Conservation (phyloP, 75 land plant genomes). For the Selaginella moellendorffii region DNA sequence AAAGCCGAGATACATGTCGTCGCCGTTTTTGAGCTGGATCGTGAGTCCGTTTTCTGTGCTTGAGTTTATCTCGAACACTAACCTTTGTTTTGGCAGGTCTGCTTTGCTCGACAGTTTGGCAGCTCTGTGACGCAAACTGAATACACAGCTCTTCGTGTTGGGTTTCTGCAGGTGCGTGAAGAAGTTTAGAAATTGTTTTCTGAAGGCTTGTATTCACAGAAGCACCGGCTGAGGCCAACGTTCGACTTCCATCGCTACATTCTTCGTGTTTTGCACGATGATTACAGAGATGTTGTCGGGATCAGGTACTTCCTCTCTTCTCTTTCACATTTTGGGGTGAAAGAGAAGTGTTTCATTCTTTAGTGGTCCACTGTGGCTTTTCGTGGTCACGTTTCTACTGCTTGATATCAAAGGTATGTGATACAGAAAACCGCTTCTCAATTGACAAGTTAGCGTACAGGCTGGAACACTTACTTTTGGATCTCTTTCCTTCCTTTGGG, state of each 20-base stretch:
- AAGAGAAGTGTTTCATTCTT: not conserved
- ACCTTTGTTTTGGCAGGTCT: not conserved
- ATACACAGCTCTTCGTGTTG: not conserved
- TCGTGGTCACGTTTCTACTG: constrained; percentile 42
- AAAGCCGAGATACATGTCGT: not conserved
- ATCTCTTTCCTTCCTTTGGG: constrained; percentile 43
- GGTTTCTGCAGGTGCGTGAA: not conserved
- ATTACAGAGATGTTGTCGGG: constrained; percentile 73
- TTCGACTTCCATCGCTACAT: not conserved
- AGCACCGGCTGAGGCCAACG: not conserved
- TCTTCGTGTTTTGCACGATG: constrained; percentile 41
- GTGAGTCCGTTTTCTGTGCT: not conserved
- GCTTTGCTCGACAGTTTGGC: not conserved
- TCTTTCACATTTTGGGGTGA: not conserved
- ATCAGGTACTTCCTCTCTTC: constrained; percentile 36
- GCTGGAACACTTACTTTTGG: constrained; percentile 53
- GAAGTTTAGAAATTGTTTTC: not conserved
- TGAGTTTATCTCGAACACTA: not conserved
- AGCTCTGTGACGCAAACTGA: not conserved
- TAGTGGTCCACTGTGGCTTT: constrained; percentile 67
- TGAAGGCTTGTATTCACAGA: not conserved
- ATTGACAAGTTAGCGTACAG: constrained; percentile 25
- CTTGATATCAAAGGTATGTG: constrained; percentile 51
- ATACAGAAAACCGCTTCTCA: not conserved
- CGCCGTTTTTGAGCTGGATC: not conserved